These are phyloP conservation scores for Nepenthes mirabilis DNA, from an alignment of 148 eudicot species.

Conservation along the genomic window DNA sequence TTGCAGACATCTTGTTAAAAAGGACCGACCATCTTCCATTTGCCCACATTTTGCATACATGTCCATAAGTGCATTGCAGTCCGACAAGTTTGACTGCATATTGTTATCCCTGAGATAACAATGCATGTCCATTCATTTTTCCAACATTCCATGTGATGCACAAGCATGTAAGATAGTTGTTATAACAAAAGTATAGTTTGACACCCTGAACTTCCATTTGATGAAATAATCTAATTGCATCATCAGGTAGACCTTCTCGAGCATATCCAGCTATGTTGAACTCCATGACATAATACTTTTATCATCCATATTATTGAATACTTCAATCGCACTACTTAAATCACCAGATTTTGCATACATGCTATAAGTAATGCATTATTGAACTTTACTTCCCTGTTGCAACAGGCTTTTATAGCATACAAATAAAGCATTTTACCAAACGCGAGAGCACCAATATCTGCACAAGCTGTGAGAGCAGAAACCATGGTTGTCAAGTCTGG, in stretches of 20 bases:
- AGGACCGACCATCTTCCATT: conserved; percentile 38
- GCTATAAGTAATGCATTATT: conserved; percentile 33
- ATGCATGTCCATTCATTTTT: conserved; percentile 41
- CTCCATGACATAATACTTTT: conserved; percentile 51
- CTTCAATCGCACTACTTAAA: conserved; percentile 15
- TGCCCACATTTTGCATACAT: conserved; percentile 70
- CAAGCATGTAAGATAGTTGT: conserved; percentile 53
- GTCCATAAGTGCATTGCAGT: conserved; percentile 53
- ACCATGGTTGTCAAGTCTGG: conserved; percentile 41
- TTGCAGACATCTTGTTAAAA: conserved; percentile 26
- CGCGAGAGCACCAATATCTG: conserved; percentile 12
- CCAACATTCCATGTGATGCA: conserved; percentile 36
- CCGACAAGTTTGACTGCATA: conserved; percentile 22
- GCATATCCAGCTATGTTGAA: conserved; percentile 45
- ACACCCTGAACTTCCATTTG: conserved; percentile 37
- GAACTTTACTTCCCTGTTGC: conserved; percentile 24
- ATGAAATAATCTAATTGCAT: conserved; percentile 39
- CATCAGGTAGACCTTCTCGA: conserved; percentile 25
- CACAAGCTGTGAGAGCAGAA: conserved; percentile 39
- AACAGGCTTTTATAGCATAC: conserved; percentile 33
- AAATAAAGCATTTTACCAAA: conserved; percentile 31
- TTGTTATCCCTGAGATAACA: conserved; percentile 24
- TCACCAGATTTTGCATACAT: conserved; percentile 59
- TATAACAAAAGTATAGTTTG: conserved; percentile 28
- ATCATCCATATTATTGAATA: conserved; percentile 34